These are phyloP conservation scores for Stagonosporopsis vannaccii DNA, from an alignment of 2,329 filamentous ascomycete genomes.

Conservation along the genomic window DNA sequence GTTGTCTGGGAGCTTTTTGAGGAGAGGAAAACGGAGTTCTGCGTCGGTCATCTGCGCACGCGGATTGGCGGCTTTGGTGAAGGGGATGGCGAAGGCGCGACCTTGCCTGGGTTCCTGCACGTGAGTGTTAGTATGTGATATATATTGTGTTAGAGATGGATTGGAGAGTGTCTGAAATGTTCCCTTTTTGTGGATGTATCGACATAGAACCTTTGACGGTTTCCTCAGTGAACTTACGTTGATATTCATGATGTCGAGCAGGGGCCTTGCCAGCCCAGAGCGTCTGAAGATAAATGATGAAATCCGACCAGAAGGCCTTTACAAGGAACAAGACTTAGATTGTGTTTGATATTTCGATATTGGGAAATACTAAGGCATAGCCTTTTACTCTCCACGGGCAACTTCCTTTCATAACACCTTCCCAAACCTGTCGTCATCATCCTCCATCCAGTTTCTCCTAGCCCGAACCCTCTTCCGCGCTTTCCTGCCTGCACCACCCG, in stretches of 20 bases:
- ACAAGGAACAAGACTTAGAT: background rate
- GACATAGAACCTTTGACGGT: background rate
- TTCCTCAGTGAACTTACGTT: constrained; percentile 2
- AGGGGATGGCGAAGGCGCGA: constrained; percentile 23
- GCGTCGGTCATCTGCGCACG: constrained; percentile 17
- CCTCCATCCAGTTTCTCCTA: background rate
- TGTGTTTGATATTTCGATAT: too few species aligned
- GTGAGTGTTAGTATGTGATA: background rate
- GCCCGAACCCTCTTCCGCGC: background rate
- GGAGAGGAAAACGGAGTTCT: constrained; percentile 19
- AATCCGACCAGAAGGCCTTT: background rate
- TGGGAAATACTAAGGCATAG: too few species aligned
- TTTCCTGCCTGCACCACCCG: constrained; percentile 1
- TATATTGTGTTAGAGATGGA: background rate
- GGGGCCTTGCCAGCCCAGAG: background rate
- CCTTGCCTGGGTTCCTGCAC: constrained; percentile 23
- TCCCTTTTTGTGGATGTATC: background rate
- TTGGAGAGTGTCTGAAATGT: background rate
- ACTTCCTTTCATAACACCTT: background rate
- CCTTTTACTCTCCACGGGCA: background rate
- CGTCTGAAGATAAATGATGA: background rate
- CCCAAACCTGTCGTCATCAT: constrained; percentile 5
- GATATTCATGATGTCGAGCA: constrained; percentile 11
- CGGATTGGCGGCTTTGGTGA: constrained; percentile 23
- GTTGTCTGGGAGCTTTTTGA: constrained; percentile 19